A percentile compares a stretch with the other conserved stretches of the same genome.
Evolutionary conservation across 495 filamentous ascomycete genomes (phyloP).

Genomic region (Aspergillus hancockii): DNA sequence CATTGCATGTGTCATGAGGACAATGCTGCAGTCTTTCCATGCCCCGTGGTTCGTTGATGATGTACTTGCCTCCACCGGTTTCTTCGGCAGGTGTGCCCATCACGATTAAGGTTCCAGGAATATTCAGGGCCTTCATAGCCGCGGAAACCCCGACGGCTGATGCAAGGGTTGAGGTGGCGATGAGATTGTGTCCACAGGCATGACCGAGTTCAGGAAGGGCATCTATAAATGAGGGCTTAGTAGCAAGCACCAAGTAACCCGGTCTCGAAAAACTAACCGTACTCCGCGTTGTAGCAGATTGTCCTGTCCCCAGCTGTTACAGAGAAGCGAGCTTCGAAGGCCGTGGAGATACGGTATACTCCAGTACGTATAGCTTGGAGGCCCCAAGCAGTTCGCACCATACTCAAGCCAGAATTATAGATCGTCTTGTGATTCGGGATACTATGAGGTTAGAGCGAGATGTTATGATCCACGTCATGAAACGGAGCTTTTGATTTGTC

Average conservation of each 20-base stretch:
- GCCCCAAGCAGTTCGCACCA: too few species aligned
- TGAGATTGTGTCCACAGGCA: conserved; percentile 65
- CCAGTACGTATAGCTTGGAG: too few species aligned
- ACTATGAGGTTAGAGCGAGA: too few species aligned
- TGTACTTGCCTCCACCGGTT: conserved; percentile 62
- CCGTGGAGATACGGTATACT: not conserved
- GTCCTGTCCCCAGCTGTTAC: not conserved
- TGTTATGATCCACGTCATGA: too few species aligned
- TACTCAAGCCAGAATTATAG: too few species aligned
- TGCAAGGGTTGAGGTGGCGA: conserved; percentile 56
- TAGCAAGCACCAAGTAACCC: not conserved
- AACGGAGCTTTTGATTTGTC: too few species aligned
- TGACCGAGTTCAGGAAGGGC: conserved; percentile 57
- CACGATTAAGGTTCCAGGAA: conserved; percentile 54
- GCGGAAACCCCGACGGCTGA: conserved; percentile 50
- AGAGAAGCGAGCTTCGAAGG: not conserved
- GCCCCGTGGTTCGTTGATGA: conserved; percentile 58
- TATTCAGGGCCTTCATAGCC: conserved; percentile 35
- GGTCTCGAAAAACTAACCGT: not conserved
- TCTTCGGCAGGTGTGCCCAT: conserved; percentile 68
- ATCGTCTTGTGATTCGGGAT: too few species aligned
- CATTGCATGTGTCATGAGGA: conserved; percentile 52
- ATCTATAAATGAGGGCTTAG: conserved; percentile 24
- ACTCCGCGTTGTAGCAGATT: conserved; percentile 27
- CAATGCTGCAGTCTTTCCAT: conserved; percentile 56